A percentile compares a stretch with the other conserved stretches of the same genome.
Evolutionary conservation across 352 stramenopile species (phyloP).

Genomic region (Pythium folliculosum): DNA sequence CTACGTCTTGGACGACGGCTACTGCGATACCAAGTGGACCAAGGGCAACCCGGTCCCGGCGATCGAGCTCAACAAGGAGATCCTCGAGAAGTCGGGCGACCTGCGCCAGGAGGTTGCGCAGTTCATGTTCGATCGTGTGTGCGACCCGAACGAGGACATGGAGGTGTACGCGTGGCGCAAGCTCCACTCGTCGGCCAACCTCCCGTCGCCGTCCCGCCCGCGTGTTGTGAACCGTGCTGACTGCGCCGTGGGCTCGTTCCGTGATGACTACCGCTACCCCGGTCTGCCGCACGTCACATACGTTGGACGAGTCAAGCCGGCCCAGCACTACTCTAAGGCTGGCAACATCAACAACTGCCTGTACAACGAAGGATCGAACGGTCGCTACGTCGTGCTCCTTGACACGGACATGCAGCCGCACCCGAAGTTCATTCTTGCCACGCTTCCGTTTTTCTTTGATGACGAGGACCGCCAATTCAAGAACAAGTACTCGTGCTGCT

Average conservation of each 20-base stretch:
- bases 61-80: constrained; percentile 76
- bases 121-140: constrained; percentile 90
- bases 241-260: constrained; percentile 80
- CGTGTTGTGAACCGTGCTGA: constrained; percentile 77
- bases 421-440: constrained; percentile 81
- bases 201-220: constrained; percentile 66
- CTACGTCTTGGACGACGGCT: constrained; percentile 85
- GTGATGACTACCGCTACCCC: constrained; percentile 86
- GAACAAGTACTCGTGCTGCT: constrained; percentile 82
- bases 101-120: constrained; percentile 82
- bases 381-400: constrained; percentile 76
- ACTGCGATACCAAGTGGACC: constrained; percentile 81
- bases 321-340: constrained; percentile 80
- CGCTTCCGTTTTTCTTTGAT: constrained; percentile 87
- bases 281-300: constrained; percentile 78
- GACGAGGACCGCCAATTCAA: constrained; percentile 77
- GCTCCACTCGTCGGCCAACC: constrained; percentile 79
- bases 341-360: constrained; percentile 91
- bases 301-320: constrained; percentile 75
- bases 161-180: constrained; percentile 89
- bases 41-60: constrained; percentile 69
- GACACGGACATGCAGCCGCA: constrained; percentile 89
- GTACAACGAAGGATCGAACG: constrained; percentile 86
- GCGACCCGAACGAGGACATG: constrained; percentile 84
- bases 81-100: constrained; percentile 80